Base-by-base conservation (phyloP, 345 rosid genomes). In the Dipteronia sinensis region DNA sequence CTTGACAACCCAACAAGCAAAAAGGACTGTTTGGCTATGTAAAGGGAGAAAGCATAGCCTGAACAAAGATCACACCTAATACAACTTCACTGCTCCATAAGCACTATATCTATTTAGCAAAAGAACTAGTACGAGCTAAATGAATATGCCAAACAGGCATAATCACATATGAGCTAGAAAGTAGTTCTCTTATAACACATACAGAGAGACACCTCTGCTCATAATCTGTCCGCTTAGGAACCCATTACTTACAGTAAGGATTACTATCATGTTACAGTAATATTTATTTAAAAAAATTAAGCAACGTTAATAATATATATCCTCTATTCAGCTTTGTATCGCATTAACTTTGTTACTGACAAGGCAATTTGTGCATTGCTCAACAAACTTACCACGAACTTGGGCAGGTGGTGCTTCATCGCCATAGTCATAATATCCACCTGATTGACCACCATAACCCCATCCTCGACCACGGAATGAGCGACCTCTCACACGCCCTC, bases 401-500 rank as follows among this genome's bases (percentile, higher is more conserved):
- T 74, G 79, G 46, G 22, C 67, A 38, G 72, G 81, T 2, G 76
- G 69, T 67, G 76, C 85, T 56, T 76, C 82, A 47, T 80, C 84
- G 13, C 82, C 77, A 67, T 78, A 73, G 58, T 71, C 78, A 64
- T 81, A 84, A 59, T 81, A 78, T 56, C 82, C 84, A 61, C 86
- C 79, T 7, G 69, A 64, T 20, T 64, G 76, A 67, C 76, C 73
- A 44, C 78, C 78, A 65, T 78, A 81, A 20, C 84, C 82, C 80
- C 78, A 69, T 72, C 80, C 82, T 62, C 84, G 68, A 42, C 84
- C 82, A 9, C 58, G 69, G 53, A 65, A 76, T 64, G 80, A 71
- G 4, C 70, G 84, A 22, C 80, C 79, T 80, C 83, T 83, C 51
- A 42, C 86, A 75, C 79, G 86, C 19, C 77, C 83, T 71, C 71